These are phyloP conservation scores for Zygosaccharomyces rouxii DNA, from an alignment of 805 yeast genomes.

Conservation along the genomic window DNA sequence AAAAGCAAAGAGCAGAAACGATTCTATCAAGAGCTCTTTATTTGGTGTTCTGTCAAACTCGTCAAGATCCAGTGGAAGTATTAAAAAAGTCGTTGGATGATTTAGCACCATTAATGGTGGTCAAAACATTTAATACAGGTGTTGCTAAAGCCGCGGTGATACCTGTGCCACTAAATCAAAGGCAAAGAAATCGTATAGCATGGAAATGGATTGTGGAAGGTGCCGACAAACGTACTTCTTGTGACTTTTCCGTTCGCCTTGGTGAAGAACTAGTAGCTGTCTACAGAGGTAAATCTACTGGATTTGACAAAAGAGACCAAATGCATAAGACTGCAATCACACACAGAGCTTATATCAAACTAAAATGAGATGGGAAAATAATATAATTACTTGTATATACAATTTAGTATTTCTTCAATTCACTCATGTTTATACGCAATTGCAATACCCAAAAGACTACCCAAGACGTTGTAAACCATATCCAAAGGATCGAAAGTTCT, in stretches of 20 bases:
- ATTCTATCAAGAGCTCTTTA: slow-evolving; percentile 74
- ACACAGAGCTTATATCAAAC: slow-evolving; percentile 73
- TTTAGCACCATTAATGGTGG: slow-evolving; percentile 78
- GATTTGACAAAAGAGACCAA: slow-evolving; percentile 75
- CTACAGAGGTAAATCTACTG: slow-evolving; percentile 70
- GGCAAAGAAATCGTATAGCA: slow-evolving; percentile 83
- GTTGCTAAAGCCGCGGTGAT: slow-evolving; percentile 77
- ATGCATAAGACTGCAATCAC: slow-evolving; percentile 85
- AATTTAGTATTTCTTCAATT: background rate
- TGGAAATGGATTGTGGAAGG: slow-evolving; percentile 89
- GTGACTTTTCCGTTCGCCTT: slow-evolving; percentile 79
- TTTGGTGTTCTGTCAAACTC: slow-evolving; percentile 51
- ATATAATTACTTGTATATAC: background rate
- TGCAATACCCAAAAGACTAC: slow-evolving; percentile 25
- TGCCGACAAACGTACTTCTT: slow-evolving; percentile 69
- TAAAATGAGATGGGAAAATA: slow-evolving; percentile 26
- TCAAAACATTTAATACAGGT: slow-evolving; percentile 74
- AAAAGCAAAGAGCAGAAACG: slow-evolving; percentile 74
- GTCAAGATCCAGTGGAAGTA: slow-evolving; percentile 75
- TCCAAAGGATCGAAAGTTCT: slow-evolving; percentile 49
- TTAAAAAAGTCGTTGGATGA: slow-evolving; percentile 71
- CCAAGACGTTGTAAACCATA: slow-evolving; percentile 38
- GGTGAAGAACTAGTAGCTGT: slow-evolving; percentile 86
- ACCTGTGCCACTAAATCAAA: slow-evolving; percentile 76
- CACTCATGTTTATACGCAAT: slow-evolving; percentile 16